Conservation (phyloP, 257 asterid species). For the Solanum chaucha region DNA sequence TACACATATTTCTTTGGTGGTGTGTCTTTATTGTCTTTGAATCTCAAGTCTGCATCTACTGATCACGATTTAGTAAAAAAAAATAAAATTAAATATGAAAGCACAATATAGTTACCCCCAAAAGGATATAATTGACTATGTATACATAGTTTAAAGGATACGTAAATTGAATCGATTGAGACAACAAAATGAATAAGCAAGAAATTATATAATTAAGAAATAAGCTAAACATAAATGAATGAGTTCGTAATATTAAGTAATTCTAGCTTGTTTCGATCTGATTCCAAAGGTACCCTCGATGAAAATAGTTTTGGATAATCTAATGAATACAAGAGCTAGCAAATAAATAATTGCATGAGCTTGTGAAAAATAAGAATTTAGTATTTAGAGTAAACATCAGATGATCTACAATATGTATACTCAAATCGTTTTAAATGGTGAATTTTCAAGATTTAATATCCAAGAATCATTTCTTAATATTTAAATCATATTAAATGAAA, state of each 20-base stretch:
- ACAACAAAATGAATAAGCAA: not conserved
- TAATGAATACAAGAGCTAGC: not conserved
- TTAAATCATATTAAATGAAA: too few species aligned
- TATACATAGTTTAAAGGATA: not conserved
- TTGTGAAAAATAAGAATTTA: not conserved
- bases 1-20: not conserved
- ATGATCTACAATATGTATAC: not conserved
- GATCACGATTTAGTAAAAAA: not conserved
- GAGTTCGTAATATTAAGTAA: too few species aligned
- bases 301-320: too few species aligned
- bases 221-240: not conserved
- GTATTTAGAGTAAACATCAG: not conserved
- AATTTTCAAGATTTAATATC: not conserved
- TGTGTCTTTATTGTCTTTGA: too few species aligned
- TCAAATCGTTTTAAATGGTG: not conserved
- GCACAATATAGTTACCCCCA: not conserved
- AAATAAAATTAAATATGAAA: not conserved
- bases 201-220: too few species aligned
- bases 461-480: not conserved
- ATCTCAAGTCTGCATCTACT: not conserved
- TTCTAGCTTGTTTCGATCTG: too few species aligned
- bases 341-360: not conserved
- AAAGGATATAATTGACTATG: not conserved
- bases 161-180: not conserved
- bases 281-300: too few species aligned